These are phyloP conservation scores for Mixia osmundae DNA, from an alignment of 1,284 basidiomycete species.

Conservation along the genomic window DNA sequence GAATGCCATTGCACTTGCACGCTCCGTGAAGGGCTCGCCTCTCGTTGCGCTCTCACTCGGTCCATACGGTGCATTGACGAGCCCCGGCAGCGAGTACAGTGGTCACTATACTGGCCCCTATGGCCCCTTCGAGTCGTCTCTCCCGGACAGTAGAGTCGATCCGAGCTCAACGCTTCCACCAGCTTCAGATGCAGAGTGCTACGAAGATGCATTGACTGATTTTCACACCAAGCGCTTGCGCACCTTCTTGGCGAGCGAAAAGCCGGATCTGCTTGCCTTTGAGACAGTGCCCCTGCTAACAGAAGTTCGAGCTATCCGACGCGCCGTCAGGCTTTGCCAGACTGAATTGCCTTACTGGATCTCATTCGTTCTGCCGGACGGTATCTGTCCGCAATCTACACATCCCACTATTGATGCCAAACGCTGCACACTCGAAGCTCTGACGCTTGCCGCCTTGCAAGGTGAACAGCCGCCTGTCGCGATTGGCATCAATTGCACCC, in stretches of 20 bases:
- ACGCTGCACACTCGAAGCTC: too few species aligned
- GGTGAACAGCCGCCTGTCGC: too few species aligned
- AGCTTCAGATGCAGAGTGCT: not conserved
- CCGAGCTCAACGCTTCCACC: not conserved
- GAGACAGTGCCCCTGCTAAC: constrained; percentile 49
- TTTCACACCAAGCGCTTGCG: constrained; percentile 31
- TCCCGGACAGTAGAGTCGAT: too few species aligned
- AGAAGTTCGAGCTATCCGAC: constrained; percentile 41
- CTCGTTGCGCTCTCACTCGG: too few species aligned
- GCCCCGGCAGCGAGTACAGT: constrained; percentile 5
- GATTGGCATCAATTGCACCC: constrained; percentile 54
- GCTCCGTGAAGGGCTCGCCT: too few species aligned
- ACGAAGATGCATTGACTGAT: not conserved
- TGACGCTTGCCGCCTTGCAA: too few species aligned
- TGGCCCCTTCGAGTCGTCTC: too few species aligned
- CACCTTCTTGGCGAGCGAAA: constrained; percentile 33
- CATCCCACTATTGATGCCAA: too few species aligned
- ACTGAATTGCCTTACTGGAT: constrained; percentile 42
- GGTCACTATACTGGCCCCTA: constrained; percentile 4
- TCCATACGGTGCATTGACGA: too few species aligned
- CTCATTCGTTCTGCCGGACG: constrained; percentile 40
- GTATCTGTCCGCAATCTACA: constrained; percentile 28
- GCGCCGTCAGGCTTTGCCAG: too few species aligned
- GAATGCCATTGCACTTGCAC: too few species aligned
- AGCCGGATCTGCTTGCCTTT: too few species aligned